phyloP scores from a whole-genome alignment of 2,329 filamentous ascomycete species.

The Ceratocystis variospora region DNA sequence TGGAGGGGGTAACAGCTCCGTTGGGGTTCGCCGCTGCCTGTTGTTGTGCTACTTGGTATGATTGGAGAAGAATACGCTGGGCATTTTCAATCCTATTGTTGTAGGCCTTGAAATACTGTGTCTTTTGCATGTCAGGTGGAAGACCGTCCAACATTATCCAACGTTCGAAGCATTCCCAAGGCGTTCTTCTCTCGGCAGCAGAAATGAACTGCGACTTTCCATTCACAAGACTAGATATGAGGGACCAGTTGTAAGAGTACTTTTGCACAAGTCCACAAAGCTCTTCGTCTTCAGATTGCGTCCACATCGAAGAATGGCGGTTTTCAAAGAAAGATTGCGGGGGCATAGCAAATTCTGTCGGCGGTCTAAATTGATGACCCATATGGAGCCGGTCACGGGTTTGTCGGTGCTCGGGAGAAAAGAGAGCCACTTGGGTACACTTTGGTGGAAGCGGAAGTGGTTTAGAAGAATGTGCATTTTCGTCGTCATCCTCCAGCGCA shows the following conservation, averaged over 20 bases:
- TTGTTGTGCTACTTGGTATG: slow-evolving; percentile 38
- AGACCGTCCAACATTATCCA: slow-evolving; percentile 88
- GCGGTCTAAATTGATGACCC: slow-evolving; percentile 83
- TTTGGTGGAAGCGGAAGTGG: slow-evolving; percentile 47
- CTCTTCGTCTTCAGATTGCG: slow-evolving; percentile 77
- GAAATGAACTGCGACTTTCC: slow-evolving; percentile 66
- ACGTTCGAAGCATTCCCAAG: slow-evolving; percentile 97
- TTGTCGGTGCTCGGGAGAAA: slow-evolving; percentile 75
- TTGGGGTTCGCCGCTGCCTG: slow-evolving; percentile 21
- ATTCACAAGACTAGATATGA: slow-evolving; percentile 71
- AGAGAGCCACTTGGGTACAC: slow-evolving; percentile 68
- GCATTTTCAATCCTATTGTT: slow-evolving; percentile 47
- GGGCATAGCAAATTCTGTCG: slow-evolving; percentile 84
- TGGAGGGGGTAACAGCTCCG: slow-evolving; percentile 25
- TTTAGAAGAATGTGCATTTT: slow-evolving; percentile 25
- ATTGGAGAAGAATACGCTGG: slow-evolving; percentile 40
- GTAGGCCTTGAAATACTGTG: slow-evolving; percentile 76
- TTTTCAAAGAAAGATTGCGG: slow-evolving; percentile 80
- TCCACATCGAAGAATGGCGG: slow-evolving; percentile 81
- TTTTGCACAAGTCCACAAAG: slow-evolving; percentile 73
- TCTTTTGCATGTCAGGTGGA: slow-evolving; percentile 86
- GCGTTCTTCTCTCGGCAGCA: slow-evolving; percentile 75
- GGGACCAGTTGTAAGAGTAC: slow-evolving; percentile 93
- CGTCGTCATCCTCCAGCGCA: slow-evolving; percentile 54
- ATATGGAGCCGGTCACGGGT: slow-evolving; percentile 83